Conservation (phyloP, 192 early-diverging fungal genomes). For the Entomortierella chlamydospora region DNA sequence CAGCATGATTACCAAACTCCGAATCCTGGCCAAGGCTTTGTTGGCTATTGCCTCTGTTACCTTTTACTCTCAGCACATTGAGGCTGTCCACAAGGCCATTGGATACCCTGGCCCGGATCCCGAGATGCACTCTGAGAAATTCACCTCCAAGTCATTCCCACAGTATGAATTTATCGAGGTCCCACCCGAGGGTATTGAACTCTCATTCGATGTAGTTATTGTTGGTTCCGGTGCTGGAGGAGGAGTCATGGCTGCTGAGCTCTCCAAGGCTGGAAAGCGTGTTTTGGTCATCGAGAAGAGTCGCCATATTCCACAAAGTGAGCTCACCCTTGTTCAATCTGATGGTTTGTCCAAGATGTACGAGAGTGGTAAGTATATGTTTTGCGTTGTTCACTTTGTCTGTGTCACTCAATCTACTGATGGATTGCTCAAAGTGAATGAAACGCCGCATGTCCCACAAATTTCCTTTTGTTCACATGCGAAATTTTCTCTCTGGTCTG, state of each 20-base stretch:
- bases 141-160: constrained; percentile 56
- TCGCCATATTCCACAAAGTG: constrained; percentile 63
- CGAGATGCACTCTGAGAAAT: constrained; percentile 50
- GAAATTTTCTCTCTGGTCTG: not conserved
- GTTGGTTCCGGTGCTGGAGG: constrained; percentile 79
- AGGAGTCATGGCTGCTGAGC: constrained; percentile 72
- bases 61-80: constrained; percentile 21
- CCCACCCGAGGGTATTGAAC: constrained; percentile 45
- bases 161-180: constrained; percentile 66
- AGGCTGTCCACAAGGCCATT: constrained; percentile 56
- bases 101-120: constrained; percentile 68
- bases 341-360: constrained; percentile 64
- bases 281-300: constrained; percentile 84
- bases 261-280: constrained; percentile 71
- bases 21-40: constrained; percentile 35
- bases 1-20: constrained; percentile 46
- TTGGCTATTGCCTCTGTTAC: constrained; percentile 7
- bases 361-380: constrained; percentile 58
- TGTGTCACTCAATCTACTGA: not conserved
- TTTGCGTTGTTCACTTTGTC: constrained; percentile 1
- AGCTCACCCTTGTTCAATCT: constrained; percentile 63
- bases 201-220: constrained; percentile 72
- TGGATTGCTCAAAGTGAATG: too few species aligned
- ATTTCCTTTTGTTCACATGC: not conserved
- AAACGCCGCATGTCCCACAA: not conserved